Percentiles rank a stretch among this genome's conserved stretches.
phyloP scores from a whole-genome alignment of 345 rosid species.

The Bruguiera gymnorhiza region DNA sequence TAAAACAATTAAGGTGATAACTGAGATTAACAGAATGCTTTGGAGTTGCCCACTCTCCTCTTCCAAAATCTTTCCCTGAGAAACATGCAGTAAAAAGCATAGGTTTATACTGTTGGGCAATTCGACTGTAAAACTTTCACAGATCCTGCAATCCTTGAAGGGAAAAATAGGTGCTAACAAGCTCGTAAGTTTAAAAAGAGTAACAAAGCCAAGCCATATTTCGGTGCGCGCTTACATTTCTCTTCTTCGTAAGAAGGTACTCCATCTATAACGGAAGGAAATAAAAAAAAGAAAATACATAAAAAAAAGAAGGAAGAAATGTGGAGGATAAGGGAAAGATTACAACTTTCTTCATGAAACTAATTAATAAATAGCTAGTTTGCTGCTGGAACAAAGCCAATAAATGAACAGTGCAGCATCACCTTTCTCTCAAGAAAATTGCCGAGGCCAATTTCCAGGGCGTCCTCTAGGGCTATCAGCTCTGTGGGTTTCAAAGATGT shows the following conservation, averaged over 20 bases:
- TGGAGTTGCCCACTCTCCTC: slow-evolving; percentile 18
- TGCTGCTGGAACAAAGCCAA: not conserved
- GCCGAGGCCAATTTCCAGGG: slow-evolving; percentile 58
- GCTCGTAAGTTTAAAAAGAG: too few relatives aligned
- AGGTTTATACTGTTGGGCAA: not conserved
- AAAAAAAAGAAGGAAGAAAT: too few relatives aligned
- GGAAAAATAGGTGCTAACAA: too few relatives aligned
- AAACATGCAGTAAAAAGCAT: not conserved
- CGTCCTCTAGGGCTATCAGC: slow-evolving; percentile 56
- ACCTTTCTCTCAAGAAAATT: slow-evolving; percentile 50
- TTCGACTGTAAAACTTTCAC: not conserved
- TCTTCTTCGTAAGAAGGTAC: slow-evolving; percentile 11
- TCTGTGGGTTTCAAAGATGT: slow-evolving; percentile 54
- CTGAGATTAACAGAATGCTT: slow-evolving; percentile 16
- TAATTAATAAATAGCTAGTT: not conserved
- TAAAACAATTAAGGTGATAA: not conserved
- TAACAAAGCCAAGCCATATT: too few relatives aligned
- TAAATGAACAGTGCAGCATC: not conserved
- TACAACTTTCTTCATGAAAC: not conserved
- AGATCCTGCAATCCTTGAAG: not conserved
- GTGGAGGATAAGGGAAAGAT: not conserved
- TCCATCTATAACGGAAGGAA: slow-evolving; percentile 12
- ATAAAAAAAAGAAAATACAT: not conserved
- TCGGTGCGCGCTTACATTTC: slow-evolving; percentile 7
- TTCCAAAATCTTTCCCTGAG: slow-evolving; percentile 18